phyloP scores from a whole-genome alignment of 495 filamentous ascomycete genomes.

The Daldinia decipiens region DNA sequence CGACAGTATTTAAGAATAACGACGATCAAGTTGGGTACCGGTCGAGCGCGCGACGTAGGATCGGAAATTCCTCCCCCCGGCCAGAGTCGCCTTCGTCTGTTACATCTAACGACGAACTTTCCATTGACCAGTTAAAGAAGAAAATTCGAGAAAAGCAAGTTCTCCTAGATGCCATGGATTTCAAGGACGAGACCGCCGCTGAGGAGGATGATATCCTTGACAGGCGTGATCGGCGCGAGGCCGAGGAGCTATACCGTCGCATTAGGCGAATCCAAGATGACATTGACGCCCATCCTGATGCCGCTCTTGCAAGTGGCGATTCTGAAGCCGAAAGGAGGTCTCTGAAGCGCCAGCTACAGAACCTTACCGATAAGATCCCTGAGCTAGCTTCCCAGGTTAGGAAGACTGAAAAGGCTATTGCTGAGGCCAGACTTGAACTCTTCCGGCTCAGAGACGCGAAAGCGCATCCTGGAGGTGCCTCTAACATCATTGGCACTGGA shows the following conservation, averaged over 20 bases:
- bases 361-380: slow-evolving; percentile 87
- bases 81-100: slow-evolving; percentile 78
- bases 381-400: slow-evolving; percentile 92
- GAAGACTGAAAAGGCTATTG: slow-evolving; percentile 89
- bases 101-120: slow-evolving; percentile 78
- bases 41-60: slow-evolving; percentile 90
- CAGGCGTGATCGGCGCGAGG: slow-evolving; percentile 87
- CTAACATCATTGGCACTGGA: slow-evolving; percentile 91
- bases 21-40: slow-evolving; percentile 89
- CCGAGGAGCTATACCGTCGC: slow-evolving; percentile 91
- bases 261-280: slow-evolving; percentile 96
- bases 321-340: slow-evolving; percentile 86
- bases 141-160: slow-evolving; percentile 95
- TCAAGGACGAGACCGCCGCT: slow-evolving; percentile 86
- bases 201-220: slow-evolving; percentile 95
- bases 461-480: slow-evolving; percentile 82
- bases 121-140: slow-evolving; percentile 88
- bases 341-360: slow-evolving; percentile 88
- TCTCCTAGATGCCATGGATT: slow-evolving; percentile 96
- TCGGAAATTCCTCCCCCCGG: slow-evolving; percentile 79
- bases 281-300: slow-evolving; percentile 90
- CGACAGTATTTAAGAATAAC: slow-evolving; percentile 95
- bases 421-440: slow-evolving; percentile 90
- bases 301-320: slow-evolving; percentile 75
- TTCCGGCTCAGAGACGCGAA: slow-evolving; percentile 95